Conservation (phyloP, 805 yeast genomes). For the Komagataella populi region DNA sequence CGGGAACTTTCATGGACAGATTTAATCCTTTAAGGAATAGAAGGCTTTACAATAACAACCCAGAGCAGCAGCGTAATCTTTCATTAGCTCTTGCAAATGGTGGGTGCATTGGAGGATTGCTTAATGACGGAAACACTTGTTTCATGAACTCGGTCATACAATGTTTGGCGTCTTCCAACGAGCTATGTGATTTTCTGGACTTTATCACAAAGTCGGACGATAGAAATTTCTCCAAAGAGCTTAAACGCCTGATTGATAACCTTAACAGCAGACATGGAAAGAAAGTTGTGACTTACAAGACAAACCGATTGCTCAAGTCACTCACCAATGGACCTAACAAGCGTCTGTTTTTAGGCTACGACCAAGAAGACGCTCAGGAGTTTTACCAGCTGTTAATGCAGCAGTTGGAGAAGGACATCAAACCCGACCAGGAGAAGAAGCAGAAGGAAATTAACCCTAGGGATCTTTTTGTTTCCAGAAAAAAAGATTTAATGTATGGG, state of each 20-base stretch:
- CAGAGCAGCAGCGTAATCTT: neutral
- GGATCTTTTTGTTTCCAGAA: constrained; percentile 11
- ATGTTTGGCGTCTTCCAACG: constrained; percentile 60
- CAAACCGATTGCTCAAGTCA: constrained; percentile 43
- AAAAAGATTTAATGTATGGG: constrained; percentile 18
- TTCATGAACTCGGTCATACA: constrained; percentile 89
- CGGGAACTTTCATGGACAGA: neutral
- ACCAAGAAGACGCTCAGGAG: constrained; percentile 95
- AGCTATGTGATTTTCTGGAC: constrained; percentile 42
- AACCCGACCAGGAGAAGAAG: constrained; percentile 17
- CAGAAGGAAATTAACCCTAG: constrained; percentile 7
- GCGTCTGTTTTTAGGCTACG: constrained; percentile 68
- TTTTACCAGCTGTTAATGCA: constrained; percentile 72
- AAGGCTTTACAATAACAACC: neutral
- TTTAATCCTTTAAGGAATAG: neutral
- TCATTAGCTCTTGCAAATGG: constrained; percentile 19
- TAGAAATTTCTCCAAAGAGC: constrained; percentile 35
- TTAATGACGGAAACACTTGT: constrained; percentile 88
- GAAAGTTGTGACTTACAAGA: constrained; percentile 45
- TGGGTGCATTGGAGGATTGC: constrained; percentile 73
- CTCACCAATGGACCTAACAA: constrained; percentile 73
- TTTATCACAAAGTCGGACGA: constrained; percentile 15
- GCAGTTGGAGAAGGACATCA: constrained; percentile 46
- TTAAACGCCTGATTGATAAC: constrained; percentile 36
- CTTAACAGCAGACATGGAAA: constrained; percentile 43